A percentile compares a stretch with the other conserved stretches of the same genome.
Conservation (phyloP, 345 rosid genomes). For the Aquilaria malaccensis region DNA sequence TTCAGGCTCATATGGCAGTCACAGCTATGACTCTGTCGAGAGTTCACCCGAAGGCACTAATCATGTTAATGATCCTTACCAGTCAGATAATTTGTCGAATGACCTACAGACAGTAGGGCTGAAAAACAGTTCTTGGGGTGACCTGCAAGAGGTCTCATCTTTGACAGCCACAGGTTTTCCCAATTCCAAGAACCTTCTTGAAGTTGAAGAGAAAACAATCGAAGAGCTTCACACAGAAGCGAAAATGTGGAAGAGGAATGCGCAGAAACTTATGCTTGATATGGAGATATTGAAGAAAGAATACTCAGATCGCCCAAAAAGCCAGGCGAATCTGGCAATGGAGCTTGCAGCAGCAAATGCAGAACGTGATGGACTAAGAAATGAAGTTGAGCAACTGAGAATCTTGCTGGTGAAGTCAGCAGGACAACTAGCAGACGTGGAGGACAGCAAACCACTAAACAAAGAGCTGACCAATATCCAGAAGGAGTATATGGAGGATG, state of each 20-base stretch:
- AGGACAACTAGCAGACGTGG: constrained; percentile 13
- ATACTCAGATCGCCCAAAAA: constrained; percentile 35
- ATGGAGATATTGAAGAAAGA: constrained; percentile 40
- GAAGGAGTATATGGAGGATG: constrained; percentile 38
- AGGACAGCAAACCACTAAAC: constrained; percentile 20
- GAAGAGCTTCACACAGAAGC: constrained; percentile 40
- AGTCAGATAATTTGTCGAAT: constrained; percentile 20
- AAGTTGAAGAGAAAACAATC: constrained; percentile 45
- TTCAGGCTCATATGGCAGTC: constrained; percentile 29
- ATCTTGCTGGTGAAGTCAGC: constrained; percentile 19
- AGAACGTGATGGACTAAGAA: constrained; percentile 36
- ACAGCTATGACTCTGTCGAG: constrained; percentile 30
- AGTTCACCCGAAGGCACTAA: constrained; percentile 11
- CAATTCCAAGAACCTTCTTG: constrained; percentile 28
- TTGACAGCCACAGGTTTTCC: constrained; percentile 20
- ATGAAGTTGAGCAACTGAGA: constrained; percentile 40
- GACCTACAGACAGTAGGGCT: constrained; percentile 18
- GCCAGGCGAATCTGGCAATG: constrained; percentile 23
- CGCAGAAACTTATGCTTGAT: constrained; percentile 38
- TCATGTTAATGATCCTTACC: constrained; percentile 19
- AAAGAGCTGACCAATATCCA: constrained; percentile 10
- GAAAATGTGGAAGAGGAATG: constrained; percentile 49
- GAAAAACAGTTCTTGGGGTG: constrained; percentile 19
- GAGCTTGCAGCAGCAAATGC: constrained; percentile 38
- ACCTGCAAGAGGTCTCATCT: constrained; percentile 15